Base-by-base conservation (phyloP, 1,284 basidiomycete genomes). In the Ustilago cynodontis region DNA sequence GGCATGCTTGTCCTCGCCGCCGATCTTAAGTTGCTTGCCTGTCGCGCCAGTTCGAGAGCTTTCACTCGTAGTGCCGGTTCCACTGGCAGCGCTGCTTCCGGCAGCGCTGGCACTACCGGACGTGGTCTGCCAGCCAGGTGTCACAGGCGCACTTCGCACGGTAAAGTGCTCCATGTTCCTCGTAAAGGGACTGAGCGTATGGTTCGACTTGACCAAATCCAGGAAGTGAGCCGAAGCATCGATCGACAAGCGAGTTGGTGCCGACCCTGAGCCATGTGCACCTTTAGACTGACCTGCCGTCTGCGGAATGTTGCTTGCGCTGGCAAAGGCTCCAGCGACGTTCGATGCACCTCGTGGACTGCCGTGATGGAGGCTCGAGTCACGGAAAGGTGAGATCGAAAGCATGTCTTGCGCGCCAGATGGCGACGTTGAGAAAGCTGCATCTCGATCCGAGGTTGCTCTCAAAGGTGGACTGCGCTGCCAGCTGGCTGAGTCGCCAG, bases 181-280 rank as follows among this genome's bases (percentile, higher is more conserved):
- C 7, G 82, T 83, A 57, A 78, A 84, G 7, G 82, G 83, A 31
- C 79, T 80, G 22, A 85, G 54, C 9, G 83, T 85, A 49, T 85
- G 83, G 41, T 82, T 83, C 13, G 79, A 78, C 39, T 76, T 74
- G 52, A 82, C 77, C 50, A 85, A 71, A 59, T 82, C 81, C 49
- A 80, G 61, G 45, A 84, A 75, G 62, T 82, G 82, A 3, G 74
- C 76, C 4, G 81, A 77, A 6, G 79, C 78, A 47, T 79, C 78
- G 59, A 75, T 71, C 22, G 74, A 75, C 20, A 78, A 35, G 2
- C 37, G 64, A 7, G 73, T 71, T 0, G 73, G 55, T 3, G 64
- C 65, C 33, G 35, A 28, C 7, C 50, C 61, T 13, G 65, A 45
- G 8, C 59, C 59, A 8, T 73, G 65, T 9, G 59, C 61, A 9